These are phyloP conservation scores for Ballota nigra DNA, from an alignment of 257 asterid species.

Conservation along the genomic window DNA sequence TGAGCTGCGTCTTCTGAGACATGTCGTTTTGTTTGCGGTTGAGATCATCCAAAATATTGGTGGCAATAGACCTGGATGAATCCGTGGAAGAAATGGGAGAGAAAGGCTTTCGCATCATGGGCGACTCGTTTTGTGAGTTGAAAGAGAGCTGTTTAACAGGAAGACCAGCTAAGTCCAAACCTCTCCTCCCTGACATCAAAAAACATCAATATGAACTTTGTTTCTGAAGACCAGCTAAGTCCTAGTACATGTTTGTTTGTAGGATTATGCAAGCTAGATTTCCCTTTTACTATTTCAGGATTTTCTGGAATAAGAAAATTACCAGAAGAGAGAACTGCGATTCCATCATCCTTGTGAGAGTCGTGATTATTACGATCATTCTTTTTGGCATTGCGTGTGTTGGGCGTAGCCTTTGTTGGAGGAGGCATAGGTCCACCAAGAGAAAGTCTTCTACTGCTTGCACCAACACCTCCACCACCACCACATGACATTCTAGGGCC, in stretches of 20 bases:
- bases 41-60: slow-evolving; percentile 58
- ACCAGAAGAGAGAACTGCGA: slow-evolving; percentile 65
- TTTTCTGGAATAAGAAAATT: slow-evolving; percentile 18
- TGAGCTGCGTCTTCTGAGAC: slow-evolving; percentile 47
- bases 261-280: too few species aligned
- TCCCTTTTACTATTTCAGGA: too few species aligned
- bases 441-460: slow-evolving; percentile 52
- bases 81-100: slow-evolving; percentile 86
- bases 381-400: slow-evolving; percentile 42
- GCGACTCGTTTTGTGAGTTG: slow-evolving; percentile 37
- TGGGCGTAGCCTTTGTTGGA: slow-evolving; percentile 47
- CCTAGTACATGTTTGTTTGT: too few species aligned
- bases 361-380: slow-evolving; percentile 37
- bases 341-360: slow-evolving; percentile 46
- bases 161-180: slow-evolving; percentile 73
- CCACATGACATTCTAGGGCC: slow-evolving; percentile 53
- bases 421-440: slow-evolving; percentile 49
- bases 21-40: slow-evolving; percentile 55
- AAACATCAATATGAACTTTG: too few species aligned
- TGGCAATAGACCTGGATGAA: slow-evolving; percentile 57
- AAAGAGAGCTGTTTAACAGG: slow-evolving; percentile 50
- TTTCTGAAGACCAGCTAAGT: too few species aligned
- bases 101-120: slow-evolving; percentile 67
- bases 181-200: slow-evolving; percentile 68
- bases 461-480: slow-evolving; percentile 37